Percentiles rank a stretch among this genome's conserved stretches.
phyloP scores from a whole-genome alignment of 2,329 filamentous ascomycete species.

The Helicocarpus griseus region DNA sequence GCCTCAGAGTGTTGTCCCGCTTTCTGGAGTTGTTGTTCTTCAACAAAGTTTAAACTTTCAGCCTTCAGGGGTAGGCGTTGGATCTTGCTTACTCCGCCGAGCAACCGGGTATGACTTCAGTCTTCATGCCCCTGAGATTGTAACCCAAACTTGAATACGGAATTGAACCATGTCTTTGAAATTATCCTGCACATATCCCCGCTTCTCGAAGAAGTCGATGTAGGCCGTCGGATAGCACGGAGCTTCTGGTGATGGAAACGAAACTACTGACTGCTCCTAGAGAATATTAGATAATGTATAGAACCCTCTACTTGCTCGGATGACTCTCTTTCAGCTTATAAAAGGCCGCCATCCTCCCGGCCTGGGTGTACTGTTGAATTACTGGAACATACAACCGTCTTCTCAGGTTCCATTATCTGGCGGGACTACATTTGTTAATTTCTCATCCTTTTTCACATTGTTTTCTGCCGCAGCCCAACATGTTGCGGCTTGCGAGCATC shows the following conservation, averaged over 20 bases:
- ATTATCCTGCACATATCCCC: not conserved
- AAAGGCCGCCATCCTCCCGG: not conserved
- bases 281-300: too few relatives aligned
- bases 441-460: not conserved
- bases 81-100: not conserved
- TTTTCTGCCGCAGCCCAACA: conserved; percentile 3
- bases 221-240: too few relatives aligned
- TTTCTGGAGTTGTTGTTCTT: not conserved
- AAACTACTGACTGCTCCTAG: not conserved
- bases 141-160: not conserved
- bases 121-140: not conserved
- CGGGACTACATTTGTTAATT: not conserved
- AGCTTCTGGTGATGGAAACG: not conserved
- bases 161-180: not conserved
- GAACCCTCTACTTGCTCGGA: too few relatives aligned
- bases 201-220: too few relatives aligned
- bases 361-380: not conserved
- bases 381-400: not conserved
- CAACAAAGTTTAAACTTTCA: not conserved
- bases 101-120: not conserved
- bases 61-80: not conserved
- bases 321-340: not conserved
- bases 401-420: not conserved
- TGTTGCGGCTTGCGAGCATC: conserved; percentile 3
- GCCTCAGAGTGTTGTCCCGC: not conserved